Evolutionary conservation across 2,329 filamentous ascomycete species (phyloP).

Genomic region (Fusarium clavum): DNA sequence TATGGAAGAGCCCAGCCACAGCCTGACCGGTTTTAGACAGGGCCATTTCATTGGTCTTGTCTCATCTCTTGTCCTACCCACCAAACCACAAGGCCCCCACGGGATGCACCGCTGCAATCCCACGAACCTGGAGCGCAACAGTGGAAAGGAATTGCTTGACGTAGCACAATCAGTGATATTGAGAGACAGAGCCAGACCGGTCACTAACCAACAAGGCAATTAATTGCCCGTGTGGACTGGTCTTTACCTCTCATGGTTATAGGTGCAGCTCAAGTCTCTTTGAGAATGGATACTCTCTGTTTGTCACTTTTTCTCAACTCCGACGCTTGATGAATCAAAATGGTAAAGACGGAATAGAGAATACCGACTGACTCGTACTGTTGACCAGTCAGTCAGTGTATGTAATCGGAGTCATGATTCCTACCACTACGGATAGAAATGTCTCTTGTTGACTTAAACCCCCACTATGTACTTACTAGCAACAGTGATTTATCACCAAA

Average conservation of each 20-base stretch:
- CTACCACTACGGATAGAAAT: conserved; percentile 3
- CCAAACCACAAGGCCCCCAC: conserved; percentile 1
- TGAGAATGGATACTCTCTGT: background rate
- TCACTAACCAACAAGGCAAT: background rate
- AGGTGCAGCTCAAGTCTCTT: conserved; percentile 12
- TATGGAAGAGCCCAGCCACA: background rate
- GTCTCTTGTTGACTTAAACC: conserved; percentile 8
- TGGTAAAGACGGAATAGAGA: background rate
- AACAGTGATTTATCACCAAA: conserved; percentile 21
- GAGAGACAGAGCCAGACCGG: background rate
- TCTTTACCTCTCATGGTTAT: conserved; percentile 8
- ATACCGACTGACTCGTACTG: conserved; percentile 1
- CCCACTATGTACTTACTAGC: background rate
- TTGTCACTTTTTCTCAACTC: conserved; percentile 3
- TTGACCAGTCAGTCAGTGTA: background rate
- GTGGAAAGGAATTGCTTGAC: conserved; percentile 21
- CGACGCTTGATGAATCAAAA: background rate
- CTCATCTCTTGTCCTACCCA: conserved; percentile 17
- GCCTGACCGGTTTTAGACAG: background rate
- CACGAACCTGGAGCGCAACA: conserved; percentile 40
- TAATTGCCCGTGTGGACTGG: background rate
- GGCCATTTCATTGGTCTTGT: conserved; percentile 8
- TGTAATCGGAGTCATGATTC: background rate
- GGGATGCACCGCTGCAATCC: conserved; percentile 31
- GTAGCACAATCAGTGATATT: conserved; percentile 6